Evolutionary conservation across 495 filamentous ascomycete genomes (phyloP).

Genomic region (Podospora conica): DNA sequence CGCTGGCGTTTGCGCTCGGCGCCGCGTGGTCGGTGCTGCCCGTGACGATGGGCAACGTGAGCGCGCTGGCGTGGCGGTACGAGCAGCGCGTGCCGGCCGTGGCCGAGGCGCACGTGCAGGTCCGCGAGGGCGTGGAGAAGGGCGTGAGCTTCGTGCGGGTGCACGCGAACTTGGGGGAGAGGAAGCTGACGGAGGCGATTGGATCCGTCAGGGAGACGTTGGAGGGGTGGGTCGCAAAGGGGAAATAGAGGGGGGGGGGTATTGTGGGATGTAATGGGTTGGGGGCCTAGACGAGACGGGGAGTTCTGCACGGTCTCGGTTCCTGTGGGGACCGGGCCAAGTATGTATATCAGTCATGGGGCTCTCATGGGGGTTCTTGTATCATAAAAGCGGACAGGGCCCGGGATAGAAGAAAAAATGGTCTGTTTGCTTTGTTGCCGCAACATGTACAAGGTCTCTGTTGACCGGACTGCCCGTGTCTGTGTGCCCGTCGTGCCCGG

Average conservation of each 20-base stretch:
- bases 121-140: constrained; percentile 60
- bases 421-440: background rate
- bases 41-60: constrained; percentile 77
- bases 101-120: constrained; percentile 65
- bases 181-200: constrained; percentile 74
- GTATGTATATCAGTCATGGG: background rate
- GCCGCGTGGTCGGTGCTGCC: constrained; percentile 71
- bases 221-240: constrained; percentile 87
- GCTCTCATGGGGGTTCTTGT: background rate
- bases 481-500: background rate
- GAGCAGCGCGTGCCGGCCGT: constrained; percentile 79
- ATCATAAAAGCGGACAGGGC: background rate
- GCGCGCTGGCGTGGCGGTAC: constrained; percentile 76
- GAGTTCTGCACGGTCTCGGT: background rate
- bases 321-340: background rate
- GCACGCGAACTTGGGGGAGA: constrained; percentile 61
- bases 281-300: constrained; percentile 1
- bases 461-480: background rate
- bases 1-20: constrained; percentile 63
- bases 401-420: background rate
- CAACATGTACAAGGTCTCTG: background rate
- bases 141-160: constrained; percentile 63
- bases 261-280: background rate
- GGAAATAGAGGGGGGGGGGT: constrained; percentile 46
- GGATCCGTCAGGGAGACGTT: constrained; percentile 62